Conservation (phyloP, 208 protist genomes). For the Crithidia sp. region DNA sequence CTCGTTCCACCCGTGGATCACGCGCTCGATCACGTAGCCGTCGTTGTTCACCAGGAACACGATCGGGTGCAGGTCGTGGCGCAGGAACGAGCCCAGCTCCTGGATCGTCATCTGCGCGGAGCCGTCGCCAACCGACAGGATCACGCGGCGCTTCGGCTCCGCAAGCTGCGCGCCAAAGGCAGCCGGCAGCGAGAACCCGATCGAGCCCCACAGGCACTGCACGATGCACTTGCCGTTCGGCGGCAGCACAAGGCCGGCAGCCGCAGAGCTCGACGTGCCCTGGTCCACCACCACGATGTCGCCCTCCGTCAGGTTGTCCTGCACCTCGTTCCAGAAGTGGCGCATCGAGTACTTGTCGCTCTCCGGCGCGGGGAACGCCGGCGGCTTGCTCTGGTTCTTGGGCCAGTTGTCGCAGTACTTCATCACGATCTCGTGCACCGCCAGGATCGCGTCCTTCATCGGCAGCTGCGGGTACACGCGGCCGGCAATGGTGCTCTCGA, state of each 20-base stretch:
- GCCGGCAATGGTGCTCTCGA: constrained; percentile 1
- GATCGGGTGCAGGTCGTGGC: constrained; percentile 36
- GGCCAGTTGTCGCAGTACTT: constrained; percentile 35
- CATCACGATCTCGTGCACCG: constrained; percentile 22
- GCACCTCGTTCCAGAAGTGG: constrained; percentile 55
- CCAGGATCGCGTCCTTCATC: constrained; percentile 36
- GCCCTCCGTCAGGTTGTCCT: constrained; percentile 32
- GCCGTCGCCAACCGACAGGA: constrained; percentile 44
- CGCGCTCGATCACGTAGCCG: constrained; percentile 54
- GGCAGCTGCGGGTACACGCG: constrained; percentile 8
- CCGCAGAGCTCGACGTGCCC: constrained; percentile 43
- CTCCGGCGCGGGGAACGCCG: constrained; percentile 29
- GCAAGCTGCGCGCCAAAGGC: constrained; percentile 54
- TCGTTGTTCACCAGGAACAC: constrained; percentile 60
- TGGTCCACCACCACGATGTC: constrained; percentile 55
- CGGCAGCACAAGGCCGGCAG: constrained; percentile 39
- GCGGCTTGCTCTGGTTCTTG: constrained; percentile 15
- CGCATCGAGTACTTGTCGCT: constrained; percentile 24
- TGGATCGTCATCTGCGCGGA: constrained; percentile 52
- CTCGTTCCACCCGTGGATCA: constrained; percentile 56
- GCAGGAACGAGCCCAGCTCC: constrained; percentile 48
- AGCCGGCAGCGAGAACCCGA: constrained; percentile 51
- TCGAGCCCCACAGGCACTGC: constrained; percentile 49
- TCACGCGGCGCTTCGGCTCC: constrained; percentile 39
- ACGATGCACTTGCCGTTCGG: constrained; percentile 21